phyloP scores from a whole-genome alignment of 2,329 filamentous ascomycete species.

The Colletotrichum liaoningense region DNA sequence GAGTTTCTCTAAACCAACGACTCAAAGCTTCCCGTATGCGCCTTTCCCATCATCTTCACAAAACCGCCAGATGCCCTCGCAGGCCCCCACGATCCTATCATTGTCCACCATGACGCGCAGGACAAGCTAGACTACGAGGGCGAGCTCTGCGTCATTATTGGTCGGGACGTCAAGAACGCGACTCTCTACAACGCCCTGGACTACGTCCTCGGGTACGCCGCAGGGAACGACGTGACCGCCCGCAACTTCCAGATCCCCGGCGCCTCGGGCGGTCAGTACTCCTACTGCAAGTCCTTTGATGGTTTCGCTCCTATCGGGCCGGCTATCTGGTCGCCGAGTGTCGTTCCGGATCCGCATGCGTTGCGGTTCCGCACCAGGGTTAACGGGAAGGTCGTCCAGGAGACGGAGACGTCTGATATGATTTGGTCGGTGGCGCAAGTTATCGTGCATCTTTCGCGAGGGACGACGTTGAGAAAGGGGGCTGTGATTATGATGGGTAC shows the following conservation, averaged over 20 bases:
- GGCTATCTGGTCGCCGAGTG: neutral
- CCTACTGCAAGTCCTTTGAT: neutral
- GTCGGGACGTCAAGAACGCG: neutral
- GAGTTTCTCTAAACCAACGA: neutral
- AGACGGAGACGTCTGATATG: neutral
- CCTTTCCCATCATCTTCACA: neutral
- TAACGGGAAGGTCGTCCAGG: neutral
- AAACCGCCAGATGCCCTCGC: neutral
- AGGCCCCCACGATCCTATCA: neutral
- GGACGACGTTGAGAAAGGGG: neutral
- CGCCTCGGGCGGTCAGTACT: neutral
- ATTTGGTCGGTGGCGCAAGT: neutral
- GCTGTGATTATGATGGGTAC: neutral
- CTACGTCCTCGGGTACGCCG: neutral
- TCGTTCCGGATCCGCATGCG: neutral
- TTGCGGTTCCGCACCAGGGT: neutral
- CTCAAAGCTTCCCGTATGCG: neutral
- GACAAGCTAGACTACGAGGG: neutral
- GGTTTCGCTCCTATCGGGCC: neutral
- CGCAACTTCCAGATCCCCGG: neutral
- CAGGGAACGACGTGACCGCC: neutral
- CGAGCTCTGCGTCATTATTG: neutral
- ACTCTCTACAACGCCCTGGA: neutral
- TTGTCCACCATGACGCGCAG: neutral
- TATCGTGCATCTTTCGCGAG: neutral